Conservation (phyloP, 2,329 filamentous ascomycete genomes). For the Botrytis paeoniae region DNA sequence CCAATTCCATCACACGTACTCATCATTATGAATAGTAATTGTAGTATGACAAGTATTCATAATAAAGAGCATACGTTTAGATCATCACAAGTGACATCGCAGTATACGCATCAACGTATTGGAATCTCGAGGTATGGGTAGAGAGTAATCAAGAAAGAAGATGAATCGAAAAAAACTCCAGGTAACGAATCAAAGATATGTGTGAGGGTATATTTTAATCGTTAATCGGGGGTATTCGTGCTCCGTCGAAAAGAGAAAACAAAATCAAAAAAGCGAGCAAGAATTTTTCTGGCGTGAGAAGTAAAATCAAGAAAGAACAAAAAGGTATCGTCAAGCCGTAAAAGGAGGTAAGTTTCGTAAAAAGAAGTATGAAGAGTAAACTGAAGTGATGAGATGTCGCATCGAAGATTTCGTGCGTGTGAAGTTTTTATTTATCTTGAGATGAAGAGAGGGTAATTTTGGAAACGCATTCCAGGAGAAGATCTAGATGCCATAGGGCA, state of each 20-base stretch:
- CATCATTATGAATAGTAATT: neutral
- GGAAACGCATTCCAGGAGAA: constrained; percentile 9
- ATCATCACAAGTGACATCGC: neutral
- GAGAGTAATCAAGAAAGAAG: neutral
- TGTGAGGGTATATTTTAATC: constrained; percentile 9
- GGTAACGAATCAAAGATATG: constrained; percentile 20
- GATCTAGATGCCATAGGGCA: neutral
- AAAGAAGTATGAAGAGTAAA: neutral
- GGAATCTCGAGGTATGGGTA: neutral
- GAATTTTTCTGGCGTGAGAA: neutral
- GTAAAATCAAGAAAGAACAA: neutral
- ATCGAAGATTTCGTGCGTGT: constrained; percentile 11
- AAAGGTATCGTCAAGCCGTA: constrained; percentile 16
- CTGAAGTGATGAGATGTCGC: constrained; percentile 5
- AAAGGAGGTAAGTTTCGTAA: neutral
- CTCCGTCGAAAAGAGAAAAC: neutral
- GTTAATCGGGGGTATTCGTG: constrained; percentile 18
- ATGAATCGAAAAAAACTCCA: constrained; percentile 15
- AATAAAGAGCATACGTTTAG: neutral
- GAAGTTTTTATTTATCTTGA: neutral
- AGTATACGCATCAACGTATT: neutral
- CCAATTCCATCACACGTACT: neutral
- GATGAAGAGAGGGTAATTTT: neutral
- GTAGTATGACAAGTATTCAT: neutral
- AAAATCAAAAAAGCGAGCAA: neutral